A percentile compares a stretch with the other conserved stretches of the same genome.
Evolutionary conservation across 768 basidiomycete genomes (phyloP).

Genomic region (Lyophyllum semitale): DNA sequence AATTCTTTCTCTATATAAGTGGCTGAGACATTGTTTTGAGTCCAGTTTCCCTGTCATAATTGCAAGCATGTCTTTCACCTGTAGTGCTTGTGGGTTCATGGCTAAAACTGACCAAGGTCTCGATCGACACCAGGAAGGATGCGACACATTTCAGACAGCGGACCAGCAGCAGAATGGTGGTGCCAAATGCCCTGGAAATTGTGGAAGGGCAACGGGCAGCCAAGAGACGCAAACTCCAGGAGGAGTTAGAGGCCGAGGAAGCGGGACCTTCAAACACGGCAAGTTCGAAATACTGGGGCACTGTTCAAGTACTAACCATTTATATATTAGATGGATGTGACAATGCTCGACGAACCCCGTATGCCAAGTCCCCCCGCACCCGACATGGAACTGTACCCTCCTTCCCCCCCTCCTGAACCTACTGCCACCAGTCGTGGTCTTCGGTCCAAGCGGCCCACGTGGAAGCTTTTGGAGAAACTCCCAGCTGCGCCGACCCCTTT

Average conservation of each 20-base stretch:
- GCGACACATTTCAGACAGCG: background rate
- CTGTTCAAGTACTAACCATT: background rate
- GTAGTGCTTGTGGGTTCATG: background rate
- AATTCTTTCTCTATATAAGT: background rate
- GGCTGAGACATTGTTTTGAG: too few relatives aligned
- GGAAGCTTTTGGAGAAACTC: slow-evolving; percentile 19
- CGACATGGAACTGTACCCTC: background rate
- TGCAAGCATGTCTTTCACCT: background rate
- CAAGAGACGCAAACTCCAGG: background rate
- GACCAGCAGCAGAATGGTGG: background rate
- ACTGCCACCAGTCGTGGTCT: slow-evolving; percentile 1
- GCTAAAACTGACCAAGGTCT: background rate
- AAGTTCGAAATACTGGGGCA: background rate
- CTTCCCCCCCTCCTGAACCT: background rate
- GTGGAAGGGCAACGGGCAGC: background rate
- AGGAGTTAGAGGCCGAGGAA: background rate
- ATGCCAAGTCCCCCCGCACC: background rate
- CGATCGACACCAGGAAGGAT: background rate
- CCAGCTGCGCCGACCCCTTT: slow-evolving; percentile 6
- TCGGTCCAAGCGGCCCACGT: slow-evolving; percentile 14
- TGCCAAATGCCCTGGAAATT: background rate
- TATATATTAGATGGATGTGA: background rate
- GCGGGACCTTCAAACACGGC: background rate
- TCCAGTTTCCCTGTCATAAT: too few relatives aligned
- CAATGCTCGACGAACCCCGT: background rate